Percentiles rank a stretch among this genome's conserved stretches.
These are phyloP conservation scores for Trichoderma semiorbis DNA, from an alignment of 2,329 filamentous ascomycete genomes.

Conservation along the genomic window DNA sequence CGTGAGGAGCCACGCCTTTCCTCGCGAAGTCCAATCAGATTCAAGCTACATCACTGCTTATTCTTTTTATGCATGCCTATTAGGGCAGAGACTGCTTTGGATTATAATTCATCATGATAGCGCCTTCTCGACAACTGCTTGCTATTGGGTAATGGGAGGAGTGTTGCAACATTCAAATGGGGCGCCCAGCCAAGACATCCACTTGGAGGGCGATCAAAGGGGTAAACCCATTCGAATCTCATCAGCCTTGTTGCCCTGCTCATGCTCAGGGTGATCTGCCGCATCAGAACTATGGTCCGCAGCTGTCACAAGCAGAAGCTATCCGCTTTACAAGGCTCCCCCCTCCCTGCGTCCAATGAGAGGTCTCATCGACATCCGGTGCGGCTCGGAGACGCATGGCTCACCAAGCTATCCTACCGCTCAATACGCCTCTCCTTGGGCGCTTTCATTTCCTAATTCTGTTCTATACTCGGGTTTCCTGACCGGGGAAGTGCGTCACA, in stretches of 20 bases:
- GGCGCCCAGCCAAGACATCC: neutral
- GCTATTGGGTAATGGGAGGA: neutral
- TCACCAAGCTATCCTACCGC: neutral
- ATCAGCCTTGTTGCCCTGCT: constrained; percentile 5
- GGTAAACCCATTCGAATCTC: neutral
- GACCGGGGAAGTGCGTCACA: neutral
- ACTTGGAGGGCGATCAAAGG: constrained; percentile 1
- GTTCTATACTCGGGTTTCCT: neutral
- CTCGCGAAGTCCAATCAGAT: neutral
- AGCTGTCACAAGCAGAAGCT: neutral
- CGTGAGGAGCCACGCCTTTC: neutral
- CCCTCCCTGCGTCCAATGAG: neutral
- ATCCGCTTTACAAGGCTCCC: neutral
- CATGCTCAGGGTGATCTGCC: neutral
- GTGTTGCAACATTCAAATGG: neutral
- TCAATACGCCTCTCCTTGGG: neutral
- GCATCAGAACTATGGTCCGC: neutral
- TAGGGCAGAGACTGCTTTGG: neutral
- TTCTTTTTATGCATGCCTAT: neutral
- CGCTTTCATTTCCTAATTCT: neutral
- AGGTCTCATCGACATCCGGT: neutral
- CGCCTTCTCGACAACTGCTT: neutral
- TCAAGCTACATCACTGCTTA: neutral
- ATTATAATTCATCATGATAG: neutral
- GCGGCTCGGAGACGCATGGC: neutral